phyloP scores from a whole-genome alignment of 352 stramenopile genomes.

The Phytophthora syringae region DNA sequence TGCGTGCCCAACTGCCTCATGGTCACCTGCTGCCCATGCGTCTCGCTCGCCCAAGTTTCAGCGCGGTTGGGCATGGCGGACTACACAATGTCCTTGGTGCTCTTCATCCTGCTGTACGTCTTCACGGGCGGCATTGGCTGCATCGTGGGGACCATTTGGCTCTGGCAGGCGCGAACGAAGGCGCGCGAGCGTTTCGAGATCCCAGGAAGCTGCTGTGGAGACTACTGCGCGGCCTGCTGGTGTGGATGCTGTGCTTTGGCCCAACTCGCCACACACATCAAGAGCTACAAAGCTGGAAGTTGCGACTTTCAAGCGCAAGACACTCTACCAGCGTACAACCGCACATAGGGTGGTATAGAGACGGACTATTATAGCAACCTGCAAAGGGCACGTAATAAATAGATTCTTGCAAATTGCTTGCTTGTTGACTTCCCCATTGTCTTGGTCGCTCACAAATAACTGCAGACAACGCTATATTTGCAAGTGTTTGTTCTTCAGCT shows the following conservation, averaged over 20 bases:
- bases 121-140: constrained; percentile 14
- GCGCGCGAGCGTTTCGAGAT: constrained; percentile 46
- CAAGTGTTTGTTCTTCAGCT: too few species aligned
- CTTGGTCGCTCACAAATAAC: too few species aligned
- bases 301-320: constrained; percentile 43
- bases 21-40: constrained; percentile 48
- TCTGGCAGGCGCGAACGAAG: constrained; percentile 35
- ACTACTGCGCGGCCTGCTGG: constrained; percentile 37
- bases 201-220: constrained; percentile 30
- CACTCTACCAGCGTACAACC: constrained; percentile 41
- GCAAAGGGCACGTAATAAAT: too few species aligned
- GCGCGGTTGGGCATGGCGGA: constrained; percentile 44
- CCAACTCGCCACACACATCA: constrained; percentile 53
- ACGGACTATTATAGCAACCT: too few species aligned
- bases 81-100: constrained; percentile 26
- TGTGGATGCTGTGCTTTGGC: constrained; percentile 47
- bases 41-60: constrained; percentile 50
- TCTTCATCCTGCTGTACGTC: constrained; percentile 25
- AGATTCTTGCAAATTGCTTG: too few species aligned
- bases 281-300: constrained; percentile 53
- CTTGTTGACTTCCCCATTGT: too few species aligned
- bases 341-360: too few species aligned
- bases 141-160: constrained; percentile 17
- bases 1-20: constrained; percentile 54
- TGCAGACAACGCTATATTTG: too few species aligned